Conservation (phyloP, 2,329 filamentous ascomycete species). For the Neopestalotiopsis rosae region DNA sequence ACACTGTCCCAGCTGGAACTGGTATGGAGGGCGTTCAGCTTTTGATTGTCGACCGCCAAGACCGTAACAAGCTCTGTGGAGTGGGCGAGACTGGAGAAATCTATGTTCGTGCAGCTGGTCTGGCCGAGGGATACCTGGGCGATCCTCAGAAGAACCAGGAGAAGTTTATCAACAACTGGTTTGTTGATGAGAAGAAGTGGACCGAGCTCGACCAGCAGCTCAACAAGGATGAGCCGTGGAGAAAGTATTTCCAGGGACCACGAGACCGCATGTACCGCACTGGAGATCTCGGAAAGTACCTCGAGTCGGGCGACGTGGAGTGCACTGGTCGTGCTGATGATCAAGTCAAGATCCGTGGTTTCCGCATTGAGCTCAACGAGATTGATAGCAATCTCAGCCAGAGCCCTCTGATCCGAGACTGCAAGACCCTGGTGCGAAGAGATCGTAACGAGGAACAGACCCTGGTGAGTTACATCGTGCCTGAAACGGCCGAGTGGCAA, state of each 20-base stretch:
- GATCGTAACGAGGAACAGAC: conserved; percentile 85
- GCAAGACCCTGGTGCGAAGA: conserved; percentile 82
- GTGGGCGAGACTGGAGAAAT: conserved; percentile 76
- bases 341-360: conserved; percentile 95
- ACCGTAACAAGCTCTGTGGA: conserved; percentile 64
- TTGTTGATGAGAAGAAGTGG: conserved; percentile 77
- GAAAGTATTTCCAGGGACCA: conserved; percentile 78
- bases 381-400: conserved; percentile 85
- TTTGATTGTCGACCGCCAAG: conserved; percentile 70
- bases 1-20: conserved; percentile 74
- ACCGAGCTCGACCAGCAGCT: conserved; percentile 64
- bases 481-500: conserved; percentile 77
- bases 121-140: conserved; percentile 77
- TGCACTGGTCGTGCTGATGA: conserved; percentile 78
- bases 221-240: conserved; percentile 72
- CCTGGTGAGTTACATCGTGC: conserved; percentile 89
- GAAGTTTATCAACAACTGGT: conserved; percentile 89
- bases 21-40: conserved; percentile 80
- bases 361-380: conserved; percentile 92
- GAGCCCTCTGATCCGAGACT: conserved; percentile 79
- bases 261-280: conserved; percentile 86
- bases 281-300: conserved; percentile 76
- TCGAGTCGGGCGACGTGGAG: conserved; percentile 25
- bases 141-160: conserved; percentile 64
- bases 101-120: conserved; percentile 73